Percentiles rank a stretch among this genome's conserved stretches.
These are phyloP conservation scores for Monotropa hypopitys DNA, from an alignment of 179 eudicot species.

Conservation along the genomic window DNA sequence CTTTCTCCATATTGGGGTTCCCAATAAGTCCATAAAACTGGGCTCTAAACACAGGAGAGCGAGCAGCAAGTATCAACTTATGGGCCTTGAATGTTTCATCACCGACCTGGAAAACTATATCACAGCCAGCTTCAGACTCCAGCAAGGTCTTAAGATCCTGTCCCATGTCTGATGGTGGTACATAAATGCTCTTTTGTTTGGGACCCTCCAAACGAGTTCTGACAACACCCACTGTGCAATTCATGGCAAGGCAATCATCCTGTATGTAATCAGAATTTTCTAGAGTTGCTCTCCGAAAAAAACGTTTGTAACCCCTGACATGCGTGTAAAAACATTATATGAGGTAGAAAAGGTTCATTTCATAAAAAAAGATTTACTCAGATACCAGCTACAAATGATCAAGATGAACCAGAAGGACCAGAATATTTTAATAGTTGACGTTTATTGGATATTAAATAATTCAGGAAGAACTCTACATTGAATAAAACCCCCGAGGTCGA, in stretches of 20 bases:
- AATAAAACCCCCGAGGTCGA: background rate
- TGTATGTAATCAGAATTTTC: background rate
- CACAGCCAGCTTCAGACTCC: background rate
- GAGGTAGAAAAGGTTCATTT: background rate
- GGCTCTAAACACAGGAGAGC: slow-evolving; percentile 14
- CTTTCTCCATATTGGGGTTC: background rate
- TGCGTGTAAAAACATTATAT: background rate
- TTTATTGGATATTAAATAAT: too few species aligned
- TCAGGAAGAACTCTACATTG: background rate
- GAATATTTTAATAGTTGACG: background rate
- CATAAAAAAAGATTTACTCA: background rate
- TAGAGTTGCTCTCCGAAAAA: background rate
- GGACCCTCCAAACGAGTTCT: background rate
- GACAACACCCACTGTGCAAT: slow-evolving; percentile 3
- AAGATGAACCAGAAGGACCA: background rate
- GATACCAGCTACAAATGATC: background rate
- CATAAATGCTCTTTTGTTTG: slow-evolving; percentile 25
- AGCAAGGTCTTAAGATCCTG: background rate
- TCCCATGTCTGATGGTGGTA: slow-evolving; percentile 30
- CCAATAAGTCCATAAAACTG: slow-evolving; percentile 72
- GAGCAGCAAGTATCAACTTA: slow-evolving; percentile 1
- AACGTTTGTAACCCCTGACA: slow-evolving; percentile 3
- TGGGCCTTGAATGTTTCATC: background rate
- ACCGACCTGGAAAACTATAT: background rate
- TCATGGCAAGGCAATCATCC: background rate